Evolutionary conservation across 176 grass and related monocot species (phyloP).

Genomic region (Cymbopogon citratus): DNA sequence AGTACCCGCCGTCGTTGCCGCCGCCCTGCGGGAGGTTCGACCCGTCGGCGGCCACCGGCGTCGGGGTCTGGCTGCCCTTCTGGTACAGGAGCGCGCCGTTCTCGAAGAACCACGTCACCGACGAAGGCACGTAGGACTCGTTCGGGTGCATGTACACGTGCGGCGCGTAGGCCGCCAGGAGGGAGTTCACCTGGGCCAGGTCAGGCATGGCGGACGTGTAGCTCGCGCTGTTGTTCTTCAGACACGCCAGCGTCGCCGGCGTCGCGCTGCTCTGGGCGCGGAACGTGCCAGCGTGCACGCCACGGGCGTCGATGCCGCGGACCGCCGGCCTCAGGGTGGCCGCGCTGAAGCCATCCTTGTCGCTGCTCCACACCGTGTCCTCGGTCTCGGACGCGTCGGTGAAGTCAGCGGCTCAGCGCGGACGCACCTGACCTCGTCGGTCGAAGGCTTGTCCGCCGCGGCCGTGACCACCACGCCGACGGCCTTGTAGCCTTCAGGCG

Average conservation of each 20-base stretch:
- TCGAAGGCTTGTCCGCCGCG: conserved; percentile 44
- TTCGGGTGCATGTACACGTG: conserved; percentile 63
- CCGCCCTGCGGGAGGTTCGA: conserved; percentile 75
- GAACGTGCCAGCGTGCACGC: conserved; percentile 66
- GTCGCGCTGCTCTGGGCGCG: conserved; percentile 5
- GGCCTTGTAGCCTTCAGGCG: conserved; percentile 43
- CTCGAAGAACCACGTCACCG: conserved; percentile 77
- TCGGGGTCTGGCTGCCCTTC: conserved; percentile 45
- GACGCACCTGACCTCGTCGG: conserved; percentile 52
- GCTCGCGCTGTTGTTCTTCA: conserved; percentile 52
- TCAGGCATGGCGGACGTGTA: conserved; percentile 59
- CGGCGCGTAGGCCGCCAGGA: conserved; percentile 66
- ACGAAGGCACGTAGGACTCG: conserved; percentile 61
- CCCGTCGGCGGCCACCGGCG: conserved; percentile 50
- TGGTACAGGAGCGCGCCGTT: conserved; percentile 74
- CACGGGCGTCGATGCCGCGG: conserved; percentile 46
- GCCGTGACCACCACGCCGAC: conserved; percentile 50
- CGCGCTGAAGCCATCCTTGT: conserved; percentile 51
- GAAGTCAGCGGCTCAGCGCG: conserved; percentile 63
- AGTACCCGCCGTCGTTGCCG: conserved; percentile 64
- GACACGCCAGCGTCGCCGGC: conserved; percentile 43
- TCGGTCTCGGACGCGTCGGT: conserved; percentile 59
- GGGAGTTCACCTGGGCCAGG: conserved; percentile 46
- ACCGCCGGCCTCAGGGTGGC: conserved; percentile 31
- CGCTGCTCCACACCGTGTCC: conserved; percentile 36